Conservation (phyloP, 139 green algal genomes). For the Picochlorum costavermella region DNA sequence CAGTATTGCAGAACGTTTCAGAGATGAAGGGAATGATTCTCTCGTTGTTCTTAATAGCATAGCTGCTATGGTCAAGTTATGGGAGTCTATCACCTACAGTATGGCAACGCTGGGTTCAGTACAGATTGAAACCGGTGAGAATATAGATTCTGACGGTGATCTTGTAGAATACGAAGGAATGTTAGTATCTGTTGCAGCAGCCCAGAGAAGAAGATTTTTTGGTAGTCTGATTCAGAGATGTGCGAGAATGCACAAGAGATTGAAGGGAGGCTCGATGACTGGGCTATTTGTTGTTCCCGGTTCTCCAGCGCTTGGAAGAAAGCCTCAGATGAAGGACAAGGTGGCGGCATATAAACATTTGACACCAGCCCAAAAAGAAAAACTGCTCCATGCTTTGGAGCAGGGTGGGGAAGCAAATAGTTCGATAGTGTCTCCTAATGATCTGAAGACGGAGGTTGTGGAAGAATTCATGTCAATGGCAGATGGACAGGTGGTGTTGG, state of each 20-base stretch:
- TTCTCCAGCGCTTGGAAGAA: constrained; percentile 41
- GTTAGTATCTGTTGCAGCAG: constrained; percentile 65
- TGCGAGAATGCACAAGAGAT: constrained; percentile 56
- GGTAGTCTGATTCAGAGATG: constrained; percentile 70
- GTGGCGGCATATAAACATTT: constrained; percentile 58
- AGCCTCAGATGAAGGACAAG: constrained; percentile 31
- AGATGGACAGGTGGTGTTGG: constrained; percentile 67
- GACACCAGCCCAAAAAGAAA: constrained; percentile 54
- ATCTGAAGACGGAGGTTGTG: constrained; percentile 44
- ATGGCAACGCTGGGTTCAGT: constrained; percentile 32
- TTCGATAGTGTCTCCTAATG: constrained; percentile 9
- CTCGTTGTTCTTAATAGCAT: constrained; percentile 76
- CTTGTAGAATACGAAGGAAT: constrained; percentile 78
- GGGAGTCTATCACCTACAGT: constrained; percentile 38
- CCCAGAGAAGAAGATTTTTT: constrained; percentile 65
- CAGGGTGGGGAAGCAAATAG: constrained; percentile 8
- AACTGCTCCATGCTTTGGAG: constrained; percentile 50
- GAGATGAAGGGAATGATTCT: constrained; percentile 60
- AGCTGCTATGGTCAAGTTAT: constrained; percentile 45
- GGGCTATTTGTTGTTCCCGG: constrained; percentile 66
- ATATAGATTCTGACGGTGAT: constrained; percentile 25
- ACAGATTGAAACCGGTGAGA: not conserved
- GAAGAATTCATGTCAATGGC: constrained; percentile 92
- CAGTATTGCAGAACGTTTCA: constrained; percentile 53
- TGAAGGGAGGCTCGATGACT: constrained; percentile 64